Percentiles rank a stretch among this genome's conserved stretches.
Conservation (phyloP, 1,139 yeast genomes). For the Yamadazyma dendronema region DNA sequence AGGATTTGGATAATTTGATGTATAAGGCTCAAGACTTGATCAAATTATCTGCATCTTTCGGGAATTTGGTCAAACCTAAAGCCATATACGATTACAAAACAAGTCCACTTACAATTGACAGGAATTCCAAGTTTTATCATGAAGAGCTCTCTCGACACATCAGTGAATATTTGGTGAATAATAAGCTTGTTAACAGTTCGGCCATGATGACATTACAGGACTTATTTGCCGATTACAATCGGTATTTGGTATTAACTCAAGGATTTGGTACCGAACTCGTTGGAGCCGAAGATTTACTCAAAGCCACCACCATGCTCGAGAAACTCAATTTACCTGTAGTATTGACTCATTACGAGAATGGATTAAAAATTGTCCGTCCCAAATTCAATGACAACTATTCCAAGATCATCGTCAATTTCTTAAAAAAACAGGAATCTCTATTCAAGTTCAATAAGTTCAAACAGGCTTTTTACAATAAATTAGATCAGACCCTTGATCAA, state of each 20-base stretch:
- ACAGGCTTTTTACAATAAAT: constrained; percentile 17
- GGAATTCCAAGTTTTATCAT: constrained; percentile 31
- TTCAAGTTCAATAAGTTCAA: constrained; percentile 26
- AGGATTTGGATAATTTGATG: constrained; percentile 76
- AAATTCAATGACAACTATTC: constrained; percentile 21
- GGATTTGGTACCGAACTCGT: constrained; percentile 44
- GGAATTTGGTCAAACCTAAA: constrained; percentile 26
- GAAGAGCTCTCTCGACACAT: constrained; percentile 47
- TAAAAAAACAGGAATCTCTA: constrained; percentile 24
- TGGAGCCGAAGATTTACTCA: constrained; percentile 29
- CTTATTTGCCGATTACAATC: constrained; percentile 42
- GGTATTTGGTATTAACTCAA: constrained; percentile 34
- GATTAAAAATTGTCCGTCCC: constrained; percentile 33
- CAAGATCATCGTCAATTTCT: constrained; percentile 23
- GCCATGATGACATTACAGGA: constrained; percentile 46
- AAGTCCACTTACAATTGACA: constrained; percentile 31
- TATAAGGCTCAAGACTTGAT: constrained; percentile 74
- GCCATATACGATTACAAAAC: constrained; percentile 7
- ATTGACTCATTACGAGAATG: constrained; percentile 33
- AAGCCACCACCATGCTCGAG: constrained; percentile 30
- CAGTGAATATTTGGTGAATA: constrained; percentile 47
- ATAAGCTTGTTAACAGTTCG: constrained; percentile 28
- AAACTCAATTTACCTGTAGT: constrained; percentile 33
- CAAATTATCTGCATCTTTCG: constrained; percentile 50
- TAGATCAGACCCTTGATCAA: constrained; percentile 17